Percentiles rank a stretch among this genome's conserved stretches.
Conservation (phyloP, 768 basidiomycete genomes). For the Serendipita sp. region DNA sequence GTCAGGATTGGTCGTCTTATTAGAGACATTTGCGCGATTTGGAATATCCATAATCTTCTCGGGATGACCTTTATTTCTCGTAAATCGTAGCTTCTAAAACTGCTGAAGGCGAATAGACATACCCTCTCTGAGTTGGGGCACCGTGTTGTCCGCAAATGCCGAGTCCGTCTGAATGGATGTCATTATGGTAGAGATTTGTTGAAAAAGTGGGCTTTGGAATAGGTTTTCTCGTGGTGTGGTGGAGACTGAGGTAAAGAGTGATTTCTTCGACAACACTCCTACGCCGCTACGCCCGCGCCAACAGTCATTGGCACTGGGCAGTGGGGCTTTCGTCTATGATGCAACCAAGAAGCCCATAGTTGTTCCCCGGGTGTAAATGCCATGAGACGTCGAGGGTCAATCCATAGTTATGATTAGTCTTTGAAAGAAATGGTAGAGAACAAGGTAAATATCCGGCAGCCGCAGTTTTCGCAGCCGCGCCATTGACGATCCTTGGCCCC, state of each 20-base stretch:
- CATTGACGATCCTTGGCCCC: not conserved
- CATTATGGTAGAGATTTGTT: not conserved
- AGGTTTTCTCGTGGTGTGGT: too few relatives aligned
- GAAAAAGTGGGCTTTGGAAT: too few relatives aligned
- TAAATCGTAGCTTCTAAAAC: not conserved
- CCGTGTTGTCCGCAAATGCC: slow-evolving; percentile 3
- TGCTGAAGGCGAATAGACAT: not conserved
- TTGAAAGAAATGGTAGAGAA: not conserved
- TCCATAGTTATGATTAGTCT: not conserved
- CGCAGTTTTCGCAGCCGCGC: too few relatives aligned
- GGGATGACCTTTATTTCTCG: not conserved
- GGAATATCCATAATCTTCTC: not conserved
- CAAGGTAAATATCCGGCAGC: too few relatives aligned
- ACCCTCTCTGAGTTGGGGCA: not conserved
- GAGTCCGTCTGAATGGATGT: not conserved
- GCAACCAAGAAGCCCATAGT: too few relatives aligned
- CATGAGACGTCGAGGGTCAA: too few relatives aligned
- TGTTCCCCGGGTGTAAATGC: too few relatives aligned
- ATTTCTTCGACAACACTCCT: too few relatives aligned
- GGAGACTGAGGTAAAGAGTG: too few relatives aligned
- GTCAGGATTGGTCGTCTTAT: not conserved
- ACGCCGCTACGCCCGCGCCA: too few relatives aligned
- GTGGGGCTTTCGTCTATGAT: too few relatives aligned
- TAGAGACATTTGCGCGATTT: not conserved
- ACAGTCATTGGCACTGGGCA: too few relatives aligned